Conservation (phyloP, 1,284 basidiomycete genomes). For the Trichosporon faecale region DNA sequence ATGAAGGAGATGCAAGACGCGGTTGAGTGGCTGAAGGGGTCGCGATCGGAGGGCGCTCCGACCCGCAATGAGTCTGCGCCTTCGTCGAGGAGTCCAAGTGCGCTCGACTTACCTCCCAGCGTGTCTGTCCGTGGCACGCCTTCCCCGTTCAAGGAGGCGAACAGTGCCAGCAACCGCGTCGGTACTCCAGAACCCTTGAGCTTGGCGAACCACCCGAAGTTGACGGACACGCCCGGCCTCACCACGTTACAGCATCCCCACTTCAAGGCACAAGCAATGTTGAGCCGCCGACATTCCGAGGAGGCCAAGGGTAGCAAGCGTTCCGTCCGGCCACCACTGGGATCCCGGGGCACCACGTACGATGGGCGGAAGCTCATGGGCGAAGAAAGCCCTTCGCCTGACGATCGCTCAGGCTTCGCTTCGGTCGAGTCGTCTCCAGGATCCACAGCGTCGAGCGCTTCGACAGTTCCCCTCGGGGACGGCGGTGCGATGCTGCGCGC, state of each 20-base stretch:
- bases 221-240: neutral
- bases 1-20: neutral
- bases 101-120: neutral
- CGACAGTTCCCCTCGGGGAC: conserved; percentile 53
- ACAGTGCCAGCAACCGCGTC: neutral
- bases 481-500: conserved; percentile 56
- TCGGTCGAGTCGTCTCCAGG: neutral
- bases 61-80: neutral
- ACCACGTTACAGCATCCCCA: neutral
- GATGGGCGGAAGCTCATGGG: neutral
- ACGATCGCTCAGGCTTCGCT: neutral
- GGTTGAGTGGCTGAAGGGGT: neutral
- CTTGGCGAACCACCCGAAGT: neutral
- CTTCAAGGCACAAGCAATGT: neutral
- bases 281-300: conserved; percentile 11
- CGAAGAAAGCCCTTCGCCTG: neutral
- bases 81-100: neutral
- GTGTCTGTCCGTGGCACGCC: neutral
- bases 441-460: conserved; percentile 16
- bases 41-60: neutral
- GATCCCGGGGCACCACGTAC: neutral
- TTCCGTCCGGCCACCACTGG: neutral
- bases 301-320: neutral
- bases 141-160: neutral
- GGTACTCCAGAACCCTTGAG: neutral